phyloP scores from a whole-genome alignment of 495 filamentous ascomycete species.

The Penicillium subrubescens region DNA sequence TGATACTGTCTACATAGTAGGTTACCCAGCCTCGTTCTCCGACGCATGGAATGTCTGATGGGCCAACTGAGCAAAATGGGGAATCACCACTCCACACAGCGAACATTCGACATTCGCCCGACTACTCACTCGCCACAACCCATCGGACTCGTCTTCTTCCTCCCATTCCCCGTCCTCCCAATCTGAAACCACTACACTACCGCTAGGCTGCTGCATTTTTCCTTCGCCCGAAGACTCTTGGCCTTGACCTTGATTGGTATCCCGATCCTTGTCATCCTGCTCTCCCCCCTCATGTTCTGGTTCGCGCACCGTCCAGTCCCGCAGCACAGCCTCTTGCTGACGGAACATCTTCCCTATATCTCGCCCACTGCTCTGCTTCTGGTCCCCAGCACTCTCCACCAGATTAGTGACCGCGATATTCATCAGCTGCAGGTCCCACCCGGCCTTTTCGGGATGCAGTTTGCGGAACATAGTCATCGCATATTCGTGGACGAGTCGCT shows the following conservation, averaged over 20 bases:
- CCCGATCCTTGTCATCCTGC: constrained; percentile 4
- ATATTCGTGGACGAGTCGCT: constrained; percentile 67
- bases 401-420: constrained; percentile 91
- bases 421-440: constrained; percentile 78
- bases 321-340: constrained; percentile 63
- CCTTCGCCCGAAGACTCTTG: constrained; percentile 6
- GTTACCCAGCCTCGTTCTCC: constrained; percentile 1
- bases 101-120: constrained; percentile 49
- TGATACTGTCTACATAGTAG: too few species aligned
- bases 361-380: constrained; percentile 50
- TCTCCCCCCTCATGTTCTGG: not conserved
- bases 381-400: constrained; percentile 58
- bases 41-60: constrained; percentile 68
- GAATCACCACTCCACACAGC: constrained; percentile 65
- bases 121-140: not conserved
- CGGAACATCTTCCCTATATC: constrained; percentile 73
- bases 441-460: constrained; percentile 66
- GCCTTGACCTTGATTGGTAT: not conserved
- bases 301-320: constrained; percentile 53
- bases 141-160: constrained; percentile 42
- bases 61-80: constrained; percentile 70
- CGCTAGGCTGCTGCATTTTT: constrained; percentile 14
- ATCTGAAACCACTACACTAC: constrained; percentile 6
- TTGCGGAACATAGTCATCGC: constrained; percentile 71
- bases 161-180: constrained; percentile 23